Evolutionary conservation across 2,329 filamentous ascomycete species (phyloP), one percentile per base, ranked within the genome.

Genomic region (Fusarium sp.): DNA sequence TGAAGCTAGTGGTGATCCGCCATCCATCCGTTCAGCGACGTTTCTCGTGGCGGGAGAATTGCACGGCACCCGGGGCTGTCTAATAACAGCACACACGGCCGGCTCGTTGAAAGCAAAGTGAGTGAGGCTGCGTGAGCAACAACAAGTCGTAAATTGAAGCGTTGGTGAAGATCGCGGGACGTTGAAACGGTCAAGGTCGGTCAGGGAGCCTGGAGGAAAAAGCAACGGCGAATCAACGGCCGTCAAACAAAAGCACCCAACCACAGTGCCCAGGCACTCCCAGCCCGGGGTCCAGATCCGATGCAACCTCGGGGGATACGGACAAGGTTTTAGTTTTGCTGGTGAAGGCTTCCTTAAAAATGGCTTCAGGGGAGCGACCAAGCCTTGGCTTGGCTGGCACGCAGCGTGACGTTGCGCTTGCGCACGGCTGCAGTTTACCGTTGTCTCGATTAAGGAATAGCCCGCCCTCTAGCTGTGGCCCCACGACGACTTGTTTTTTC

Each of bases 11-110:
- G 46, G 61, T 55, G 46, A 63, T 53, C 46, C 30, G 54, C 60
- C 36, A 57, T 67, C 34, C 44, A 59, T 67, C 28, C 39, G 36
- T 48, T 51, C 41, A 46, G 39, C 40, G 44, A 50, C 57, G 44
- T 44, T 50, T 34, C 30, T 47, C 41, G 40, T 37, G 50, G 50
- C 16, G 62, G 56, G 30, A 57, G 44, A 55, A 46, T 60, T 56
- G 41, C 62, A 60, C 66, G 60, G 41, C 57, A 59, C 23, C 30
- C 7, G 60, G 68, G 65, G 66, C 76, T 77, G 76, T 78, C 77
- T 78, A 75, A 76, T 77, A 78, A 78, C 77, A 75, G 76, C 74
- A 40, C 72, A 23, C 65, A 61, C 66, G 60, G 56, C 73, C 60
- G 60, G 66, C 65, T 57, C 30, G 47, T 31, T 43, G 54, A 59